Percentiles rank a stretch among this genome's conserved stretches.
Conservation (phyloP, 2,329 filamentous ascomycete species). For the Boeremia lycopersici region DNA sequence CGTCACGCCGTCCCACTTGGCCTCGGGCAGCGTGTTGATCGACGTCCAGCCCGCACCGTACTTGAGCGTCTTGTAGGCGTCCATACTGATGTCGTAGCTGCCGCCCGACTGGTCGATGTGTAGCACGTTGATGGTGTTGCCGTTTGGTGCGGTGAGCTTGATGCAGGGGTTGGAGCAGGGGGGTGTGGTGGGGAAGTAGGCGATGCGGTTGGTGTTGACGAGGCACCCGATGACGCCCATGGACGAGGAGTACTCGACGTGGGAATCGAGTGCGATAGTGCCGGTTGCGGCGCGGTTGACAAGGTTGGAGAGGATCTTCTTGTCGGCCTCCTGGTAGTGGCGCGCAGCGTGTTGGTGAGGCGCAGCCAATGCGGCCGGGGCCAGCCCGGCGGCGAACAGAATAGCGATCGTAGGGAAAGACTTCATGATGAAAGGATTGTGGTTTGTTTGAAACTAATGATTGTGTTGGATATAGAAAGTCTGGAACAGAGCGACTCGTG, state of each 20-base stretch:
- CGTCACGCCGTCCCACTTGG: constrained; percentile 58
- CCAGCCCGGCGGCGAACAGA: neutral
- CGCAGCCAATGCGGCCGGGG: neutral
- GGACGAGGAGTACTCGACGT: constrained; percentile 63
- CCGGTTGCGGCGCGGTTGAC: neutral
- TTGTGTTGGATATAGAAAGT: neutral
- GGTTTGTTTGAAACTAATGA: neutral
- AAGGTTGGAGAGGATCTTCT: neutral
- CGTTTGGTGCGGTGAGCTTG: constrained; percentile 56
- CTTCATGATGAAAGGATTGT: constrained; percentile 8
- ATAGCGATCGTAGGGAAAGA: neutral
- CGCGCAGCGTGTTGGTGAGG: constrained; percentile 1
- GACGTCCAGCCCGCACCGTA: constrained; percentile 56
- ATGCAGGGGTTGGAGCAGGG: constrained; percentile 65
- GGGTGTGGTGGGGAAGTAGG: constrained; percentile 63
- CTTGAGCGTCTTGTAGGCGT: constrained; percentile 66
- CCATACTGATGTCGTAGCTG: constrained; percentile 66
- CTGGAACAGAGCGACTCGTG: neutral
- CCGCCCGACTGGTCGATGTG: constrained; percentile 63
- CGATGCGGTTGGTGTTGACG: constrained; percentile 65
- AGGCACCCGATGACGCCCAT: constrained; percentile 65
- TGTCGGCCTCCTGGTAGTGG: neutral
- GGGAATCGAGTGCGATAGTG: constrained; percentile 29
- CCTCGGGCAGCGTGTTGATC: constrained; percentile 43
- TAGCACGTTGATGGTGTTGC: constrained; percentile 62